Percentiles rank a stretch among this genome's conserved stretches.
These are phyloP conservation scores for Rhododendron simsii DNA, from an alignment of 148 eudicot species.

Conservation along the genomic window DNA sequence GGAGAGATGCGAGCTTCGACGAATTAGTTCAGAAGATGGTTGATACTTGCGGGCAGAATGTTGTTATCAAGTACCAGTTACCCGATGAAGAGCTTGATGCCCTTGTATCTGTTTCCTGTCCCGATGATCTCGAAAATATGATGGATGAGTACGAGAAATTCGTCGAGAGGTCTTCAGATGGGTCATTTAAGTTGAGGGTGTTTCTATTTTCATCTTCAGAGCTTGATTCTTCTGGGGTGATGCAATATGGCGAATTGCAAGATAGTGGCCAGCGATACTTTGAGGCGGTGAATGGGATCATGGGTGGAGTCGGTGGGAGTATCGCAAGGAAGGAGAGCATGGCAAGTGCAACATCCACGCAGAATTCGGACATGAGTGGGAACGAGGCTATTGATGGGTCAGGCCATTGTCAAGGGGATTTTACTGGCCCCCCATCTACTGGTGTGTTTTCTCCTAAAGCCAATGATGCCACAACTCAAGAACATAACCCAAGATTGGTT, in stretches of 20 bases:
- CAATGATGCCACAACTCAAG: slow-evolving; percentile 34
- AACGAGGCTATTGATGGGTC: slow-evolving; percentile 48
- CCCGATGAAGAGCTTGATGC: slow-evolving; percentile 97
- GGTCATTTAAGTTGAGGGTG: slow-evolving; percentile 79
- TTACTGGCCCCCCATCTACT: slow-evolving; percentile 31
- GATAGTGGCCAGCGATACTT: slow-evolving; percentile 72
- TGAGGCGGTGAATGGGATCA: slow-evolving; percentile 84
- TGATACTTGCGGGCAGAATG: slow-evolving; percentile 48
- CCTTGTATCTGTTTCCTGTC: slow-evolving; percentile 78
- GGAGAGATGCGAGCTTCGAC: slow-evolving; percentile 51
- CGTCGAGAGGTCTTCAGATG: slow-evolving; percentile 60
- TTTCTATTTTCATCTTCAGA: slow-evolving; percentile 73
- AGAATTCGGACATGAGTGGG: slow-evolving; percentile 78
- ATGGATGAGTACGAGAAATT: slow-evolving; percentile 92
- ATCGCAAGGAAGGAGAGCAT: slow-evolving; percentile 62
- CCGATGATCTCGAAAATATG: slow-evolving; percentile 94
- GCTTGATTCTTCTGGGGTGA: slow-evolving; percentile 47
- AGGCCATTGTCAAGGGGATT: slow-evolving; percentile 38
- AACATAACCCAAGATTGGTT: slow-evolving; percentile 31
- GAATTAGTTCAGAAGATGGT: slow-evolving; percentile 79
- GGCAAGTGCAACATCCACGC: slow-evolving; percentile 76
- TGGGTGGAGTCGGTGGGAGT: slow-evolving; percentile 37
- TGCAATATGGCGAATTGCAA: slow-evolving; percentile 48
- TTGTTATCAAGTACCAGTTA: slow-evolving; percentile 76
- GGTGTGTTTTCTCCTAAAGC: slow-evolving; percentile 42